Conservation (phyloP, 2,329 filamentous ascomycete species). For the Apiospora aurea region DNA sequence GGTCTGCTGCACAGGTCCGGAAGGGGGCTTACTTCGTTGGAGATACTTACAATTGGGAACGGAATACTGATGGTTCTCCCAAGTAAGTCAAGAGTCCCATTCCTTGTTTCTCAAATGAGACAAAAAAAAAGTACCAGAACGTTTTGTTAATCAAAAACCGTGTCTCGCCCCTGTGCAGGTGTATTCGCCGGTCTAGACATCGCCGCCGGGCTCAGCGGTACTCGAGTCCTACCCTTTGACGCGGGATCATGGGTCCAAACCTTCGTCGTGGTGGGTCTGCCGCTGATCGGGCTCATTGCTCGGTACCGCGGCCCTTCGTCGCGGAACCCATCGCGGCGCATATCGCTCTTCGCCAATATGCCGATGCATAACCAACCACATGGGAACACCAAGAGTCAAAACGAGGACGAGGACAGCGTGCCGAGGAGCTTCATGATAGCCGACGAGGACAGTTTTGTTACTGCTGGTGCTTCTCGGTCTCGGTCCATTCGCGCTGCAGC, state of each 20-base stretch:
- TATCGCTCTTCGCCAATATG: constrained; percentile 23
- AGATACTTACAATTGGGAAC: constrained; percentile 63
- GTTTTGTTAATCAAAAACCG: constrained; percentile 22
- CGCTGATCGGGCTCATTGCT: constrained; percentile 59
- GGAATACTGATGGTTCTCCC: constrained; percentile 63
- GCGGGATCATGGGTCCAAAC: constrained; percentile 57
- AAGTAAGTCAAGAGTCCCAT: constrained; percentile 45
- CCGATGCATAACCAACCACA: constrained; percentile 3
- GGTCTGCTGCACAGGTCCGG: constrained; percentile 49
- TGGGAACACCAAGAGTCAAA: not conserved
- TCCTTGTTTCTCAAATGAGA: constrained; percentile 11
- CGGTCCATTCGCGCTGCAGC: not conserved
- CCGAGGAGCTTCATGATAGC: not conserved
- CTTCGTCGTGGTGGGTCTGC: constrained; percentile 58
- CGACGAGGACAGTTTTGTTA: not conserved
- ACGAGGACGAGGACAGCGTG: not conserved
- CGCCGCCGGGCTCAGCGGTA: constrained; percentile 53
- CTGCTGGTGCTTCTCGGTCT: not conserved
- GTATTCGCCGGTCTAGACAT: constrained; percentile 59
- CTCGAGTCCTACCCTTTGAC: constrained; percentile 53
- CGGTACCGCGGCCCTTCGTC: constrained; percentile 35
- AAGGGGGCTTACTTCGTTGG: constrained; percentile 55
- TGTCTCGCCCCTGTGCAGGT: constrained; percentile 42
- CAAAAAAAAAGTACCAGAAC: too few relatives aligned
- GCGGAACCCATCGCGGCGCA: constrained; percentile 17